Conservation (phyloP, 2,329 filamentous ascomycete genomes). For the Aspergillus nomiae region DNA sequence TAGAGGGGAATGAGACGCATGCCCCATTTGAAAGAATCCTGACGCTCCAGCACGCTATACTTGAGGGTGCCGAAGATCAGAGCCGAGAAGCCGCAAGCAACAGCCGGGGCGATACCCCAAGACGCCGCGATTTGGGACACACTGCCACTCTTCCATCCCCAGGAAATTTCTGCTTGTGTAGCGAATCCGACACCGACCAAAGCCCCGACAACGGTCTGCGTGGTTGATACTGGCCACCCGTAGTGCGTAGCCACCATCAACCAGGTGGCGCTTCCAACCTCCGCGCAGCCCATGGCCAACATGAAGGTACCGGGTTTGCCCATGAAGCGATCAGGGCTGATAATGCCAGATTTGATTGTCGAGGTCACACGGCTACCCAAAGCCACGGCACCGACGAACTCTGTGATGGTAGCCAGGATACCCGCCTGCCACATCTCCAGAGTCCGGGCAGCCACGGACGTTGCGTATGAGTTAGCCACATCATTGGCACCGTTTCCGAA, state of each 20-base stretch:
- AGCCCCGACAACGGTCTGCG: slow-evolving; percentile 44
- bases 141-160: slow-evolving; percentile 45
- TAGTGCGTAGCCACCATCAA: slow-evolving; percentile 36
- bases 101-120: slow-evolving; percentile 53
- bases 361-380: slow-evolving; percentile 50
- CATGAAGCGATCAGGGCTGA: slow-evolving; percentile 40
- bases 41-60: slow-evolving; percentile 52
- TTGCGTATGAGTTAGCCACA: slow-evolving; percentile 59
- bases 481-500: slow-evolving; percentile 41
- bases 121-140: slow-evolving; percentile 52
- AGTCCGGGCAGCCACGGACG: slow-evolving; percentile 53
- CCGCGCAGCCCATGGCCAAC: slow-evolving; percentile 41
- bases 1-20: slow-evolving; percentile 54
- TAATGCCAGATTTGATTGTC: slow-evolving; percentile 50
- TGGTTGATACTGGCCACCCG: slow-evolving; percentile 47
- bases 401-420: slow-evolving; percentile 51
- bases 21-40: slow-evolving; percentile 52
- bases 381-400: slow-evolving; percentile 56
- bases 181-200: slow-evolving; percentile 34
- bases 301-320: slow-evolving; percentile 39
- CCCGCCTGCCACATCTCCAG: slow-evolving; percentile 57
- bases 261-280: slow-evolving; percentile 41
- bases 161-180: slow-evolving; percentile 22
- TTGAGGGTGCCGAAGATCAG: slow-evolving; percentile 55
- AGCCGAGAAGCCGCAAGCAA: slow-evolving; percentile 51